These are phyloP conservation scores for Fusarium musae DNA, from an alignment of 2,329 filamentous ascomycete species.

Conservation along the genomic window DNA sequence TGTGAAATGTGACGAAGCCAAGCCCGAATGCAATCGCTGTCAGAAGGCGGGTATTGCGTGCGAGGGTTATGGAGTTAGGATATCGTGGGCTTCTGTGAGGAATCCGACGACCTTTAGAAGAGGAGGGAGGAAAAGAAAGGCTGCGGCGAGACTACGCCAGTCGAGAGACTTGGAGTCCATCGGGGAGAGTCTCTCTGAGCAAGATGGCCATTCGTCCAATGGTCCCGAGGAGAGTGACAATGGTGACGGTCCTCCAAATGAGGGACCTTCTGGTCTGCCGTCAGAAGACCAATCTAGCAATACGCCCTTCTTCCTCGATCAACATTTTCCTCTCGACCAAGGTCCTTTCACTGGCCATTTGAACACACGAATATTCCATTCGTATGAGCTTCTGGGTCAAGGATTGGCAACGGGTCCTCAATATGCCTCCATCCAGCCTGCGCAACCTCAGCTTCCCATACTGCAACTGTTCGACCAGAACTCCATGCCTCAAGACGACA, in stretches of 20 bases:
- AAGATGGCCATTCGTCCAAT: background rate
- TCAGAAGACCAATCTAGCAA: background rate
- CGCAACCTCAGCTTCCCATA: background rate
- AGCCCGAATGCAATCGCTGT: slow-evolving; percentile 37
- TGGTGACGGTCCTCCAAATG: background rate
- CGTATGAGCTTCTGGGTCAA: slow-evolving; percentile 34
- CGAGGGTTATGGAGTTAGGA: slow-evolving; percentile 39
- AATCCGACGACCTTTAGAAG: slow-evolving; percentile 35
- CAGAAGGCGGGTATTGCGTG: slow-evolving; percentile 31
- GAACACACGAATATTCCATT: slow-evolving; percentile 33
- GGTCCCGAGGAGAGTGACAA: background rate
- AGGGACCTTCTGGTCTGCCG: background rate
- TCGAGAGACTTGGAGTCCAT: background rate
- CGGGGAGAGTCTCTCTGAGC: background rate
- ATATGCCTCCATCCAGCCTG: background rate
- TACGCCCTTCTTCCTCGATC: background rate
- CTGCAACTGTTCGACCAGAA: background rate
- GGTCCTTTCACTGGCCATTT: slow-evolving; percentile 13
- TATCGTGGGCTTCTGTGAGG: slow-evolving; percentile 42
- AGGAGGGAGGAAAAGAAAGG: slow-evolving; percentile 8
- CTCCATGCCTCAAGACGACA: background rate
- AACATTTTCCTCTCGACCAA: background rate
- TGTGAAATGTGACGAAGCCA: slow-evolving; percentile 39
- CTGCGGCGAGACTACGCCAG: background rate
- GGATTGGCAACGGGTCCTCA: slow-evolving; percentile 13